These are phyloP conservation scores for Pseudonectria buxi DNA, from an alignment of 2,329 filamentous ascomycete genomes.

Conservation along the genomic window DNA sequence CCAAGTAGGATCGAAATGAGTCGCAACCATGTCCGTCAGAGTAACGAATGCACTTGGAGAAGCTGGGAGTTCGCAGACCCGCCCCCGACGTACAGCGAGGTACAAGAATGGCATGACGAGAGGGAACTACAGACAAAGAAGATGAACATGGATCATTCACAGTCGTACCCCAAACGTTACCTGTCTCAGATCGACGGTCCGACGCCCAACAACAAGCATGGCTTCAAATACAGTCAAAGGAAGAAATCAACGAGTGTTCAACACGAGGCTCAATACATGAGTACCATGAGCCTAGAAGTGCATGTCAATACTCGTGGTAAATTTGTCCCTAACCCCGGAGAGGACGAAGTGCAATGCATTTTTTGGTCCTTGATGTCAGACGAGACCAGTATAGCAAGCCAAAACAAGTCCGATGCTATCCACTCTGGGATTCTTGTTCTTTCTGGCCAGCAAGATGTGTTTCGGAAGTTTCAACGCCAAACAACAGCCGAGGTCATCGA, in stretches of 20 bases:
- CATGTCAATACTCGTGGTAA: constrained; percentile 82
- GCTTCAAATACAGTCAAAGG: constrained; percentile 80
- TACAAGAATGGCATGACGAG: constrained; percentile 59
- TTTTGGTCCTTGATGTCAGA: constrained; percentile 87
- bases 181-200: constrained; percentile 84
- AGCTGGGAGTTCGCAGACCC: constrained; percentile 70
- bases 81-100: constrained; percentile 66
- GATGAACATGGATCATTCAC: constrained; percentile 6
- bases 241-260: constrained; percentile 67
- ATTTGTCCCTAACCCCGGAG: constrained; percentile 79
- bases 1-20: constrained; percentile 47
- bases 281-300: constrained; percentile 86
- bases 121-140: constrained; percentile 13
- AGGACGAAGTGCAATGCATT: constrained; percentile 80
- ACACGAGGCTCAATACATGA: constrained; percentile 91
- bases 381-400: constrained; percentile 47
- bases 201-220: constrained; percentile 74
- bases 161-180: constrained; percentile 28
- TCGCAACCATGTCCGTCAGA: constrained; percentile 41
- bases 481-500: constrained; percentile 59
- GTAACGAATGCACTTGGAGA: constrained; percentile 42
- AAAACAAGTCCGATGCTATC: constrained; percentile 39
- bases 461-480: constrained; percentile 55
- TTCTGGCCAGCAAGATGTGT: constrained; percentile 53
- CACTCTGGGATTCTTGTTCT: constrained; percentile 68